Conservation (phyloP, 129 eudicot genomes). For the Calendula officinalis region DNA sequence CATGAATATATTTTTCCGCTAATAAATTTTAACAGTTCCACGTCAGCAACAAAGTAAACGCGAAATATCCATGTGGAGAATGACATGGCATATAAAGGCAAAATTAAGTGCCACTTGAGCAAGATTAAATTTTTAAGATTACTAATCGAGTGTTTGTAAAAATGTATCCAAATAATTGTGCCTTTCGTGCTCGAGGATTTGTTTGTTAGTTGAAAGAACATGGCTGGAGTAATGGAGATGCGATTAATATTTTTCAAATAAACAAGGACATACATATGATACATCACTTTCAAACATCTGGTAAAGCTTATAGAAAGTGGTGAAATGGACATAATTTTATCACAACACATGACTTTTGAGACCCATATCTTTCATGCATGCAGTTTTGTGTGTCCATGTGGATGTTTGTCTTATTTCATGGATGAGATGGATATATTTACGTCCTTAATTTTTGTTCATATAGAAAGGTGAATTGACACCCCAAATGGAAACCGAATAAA, state of each 20-base stretch:
- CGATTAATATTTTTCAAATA: conserved; percentile 16
- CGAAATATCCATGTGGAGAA: too few species aligned
- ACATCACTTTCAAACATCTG: conserved; percentile 20
- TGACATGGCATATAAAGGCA: neutral
- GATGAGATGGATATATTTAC: neutral
- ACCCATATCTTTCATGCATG: conserved; percentile 27
- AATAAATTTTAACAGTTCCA: too few species aligned
- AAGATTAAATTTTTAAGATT: too few species aligned
- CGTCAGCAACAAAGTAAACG: too few species aligned
- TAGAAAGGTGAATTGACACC: conserved; percentile 9
- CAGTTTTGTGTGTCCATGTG: conserved; percentile 20
- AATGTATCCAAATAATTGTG: neutral
- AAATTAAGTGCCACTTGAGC: too few species aligned
- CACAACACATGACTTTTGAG: conserved; percentile 16
- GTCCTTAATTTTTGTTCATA: neutral
- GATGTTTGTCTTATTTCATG: conserved; percentile 30
- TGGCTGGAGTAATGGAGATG: conserved; percentile 17
- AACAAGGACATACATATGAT: conserved; percentile 10
- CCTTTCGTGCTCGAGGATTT: neutral
- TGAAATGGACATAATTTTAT: conserved; percentile 11
- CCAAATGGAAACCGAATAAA: conserved; percentile 1
- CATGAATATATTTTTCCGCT: too few species aligned
- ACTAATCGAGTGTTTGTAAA: too few species aligned
- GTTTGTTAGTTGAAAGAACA: conserved; percentile 3
- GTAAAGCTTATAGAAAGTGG: neutral